Evolutionary conservation across 331 rosid species (phyloP).

Genomic region (Prunus yedoensis): DNA sequence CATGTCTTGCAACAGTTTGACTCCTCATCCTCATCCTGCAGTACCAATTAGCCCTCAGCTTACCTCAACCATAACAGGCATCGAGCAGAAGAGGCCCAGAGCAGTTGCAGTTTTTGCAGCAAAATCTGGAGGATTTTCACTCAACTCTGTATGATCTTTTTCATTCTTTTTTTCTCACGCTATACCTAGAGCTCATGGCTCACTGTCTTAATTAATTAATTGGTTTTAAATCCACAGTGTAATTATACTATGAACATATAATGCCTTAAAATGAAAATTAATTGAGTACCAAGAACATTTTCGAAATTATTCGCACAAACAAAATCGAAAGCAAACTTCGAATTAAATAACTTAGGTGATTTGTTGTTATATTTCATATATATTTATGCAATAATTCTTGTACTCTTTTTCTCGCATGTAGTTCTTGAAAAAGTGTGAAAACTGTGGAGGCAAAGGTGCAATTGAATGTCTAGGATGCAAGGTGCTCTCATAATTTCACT

Average conservation of each 20-base stretch:
- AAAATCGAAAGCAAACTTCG: background rate
- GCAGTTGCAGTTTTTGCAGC: slow-evolving; percentile 30
- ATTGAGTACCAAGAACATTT: too few species aligned
- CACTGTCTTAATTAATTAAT: too few species aligned
- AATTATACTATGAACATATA: too few species aligned
- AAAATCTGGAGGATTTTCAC: slow-evolving; percentile 56
- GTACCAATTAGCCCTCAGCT: background rate
- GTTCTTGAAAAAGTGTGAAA: slow-evolving; percentile 30
- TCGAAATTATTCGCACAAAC: too few species aligned
- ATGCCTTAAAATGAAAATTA: too few species aligned
- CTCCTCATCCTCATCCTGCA: slow-evolving; percentile 14
- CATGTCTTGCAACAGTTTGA: slow-evolving; percentile 19
- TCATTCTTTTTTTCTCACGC: background rate
- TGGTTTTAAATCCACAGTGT: too few species aligned
- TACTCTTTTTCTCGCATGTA: background rate
- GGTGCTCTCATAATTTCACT: slow-evolving; percentile 29
- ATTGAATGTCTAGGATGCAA: slow-evolving; percentile 57
- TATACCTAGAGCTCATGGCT: too few species aligned
- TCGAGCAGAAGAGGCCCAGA: background rate
- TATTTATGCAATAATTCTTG: background rate
- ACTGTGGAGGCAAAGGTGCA: slow-evolving; percentile 39
- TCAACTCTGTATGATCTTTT: slow-evolving; percentile 39
- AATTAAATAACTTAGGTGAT: background rate
- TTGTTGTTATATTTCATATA: too few species aligned
- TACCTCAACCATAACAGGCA: background rate